These are phyloP conservation scores for Colletotrichum cuscutae DNA, from an alignment of 2,329 filamentous ascomycete species.

Conservation along the genomic window DNA sequence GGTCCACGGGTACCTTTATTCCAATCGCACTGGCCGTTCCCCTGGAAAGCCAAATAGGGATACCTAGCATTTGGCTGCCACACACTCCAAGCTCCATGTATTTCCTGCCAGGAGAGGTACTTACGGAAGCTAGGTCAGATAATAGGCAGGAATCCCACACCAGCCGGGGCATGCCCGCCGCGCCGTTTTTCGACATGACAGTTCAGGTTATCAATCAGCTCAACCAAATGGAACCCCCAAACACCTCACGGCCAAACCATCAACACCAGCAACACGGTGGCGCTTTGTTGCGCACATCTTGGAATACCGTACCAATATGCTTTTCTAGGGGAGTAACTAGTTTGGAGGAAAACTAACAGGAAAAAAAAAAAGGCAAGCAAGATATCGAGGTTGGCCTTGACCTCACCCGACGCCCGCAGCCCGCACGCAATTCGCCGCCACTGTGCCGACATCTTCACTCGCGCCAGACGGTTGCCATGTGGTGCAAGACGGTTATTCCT, in stretches of 20 bases:
- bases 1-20: background rate
- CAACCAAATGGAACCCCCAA: conserved; percentile 6
- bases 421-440: background rate
- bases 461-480: background rate
- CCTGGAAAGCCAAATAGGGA: background rate
- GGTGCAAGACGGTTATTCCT: background rate
- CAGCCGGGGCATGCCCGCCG: background rate
- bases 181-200: conserved; percentile 21
- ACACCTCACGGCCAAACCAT: background rate
- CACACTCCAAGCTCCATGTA: background rate
- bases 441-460: background rate
- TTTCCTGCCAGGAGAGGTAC: background rate
- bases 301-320: too few species aligned
- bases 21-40: conserved; percentile 11
- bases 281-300: background rate
- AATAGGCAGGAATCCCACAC: background rate
- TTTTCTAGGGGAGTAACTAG: too few species aligned
- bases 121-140: background rate
- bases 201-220: conserved; percentile 25
- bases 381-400: background rate
- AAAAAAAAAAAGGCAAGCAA: background rate
- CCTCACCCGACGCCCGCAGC: background rate
- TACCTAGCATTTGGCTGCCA: background rate
- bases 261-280: background rate
- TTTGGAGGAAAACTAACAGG: too few species aligned